A percentile compares a stretch with the other conserved stretches of the same genome.
Conservation (phyloP, 805 yeast species). For the Hanseniaspora clermontiae region DNA sequence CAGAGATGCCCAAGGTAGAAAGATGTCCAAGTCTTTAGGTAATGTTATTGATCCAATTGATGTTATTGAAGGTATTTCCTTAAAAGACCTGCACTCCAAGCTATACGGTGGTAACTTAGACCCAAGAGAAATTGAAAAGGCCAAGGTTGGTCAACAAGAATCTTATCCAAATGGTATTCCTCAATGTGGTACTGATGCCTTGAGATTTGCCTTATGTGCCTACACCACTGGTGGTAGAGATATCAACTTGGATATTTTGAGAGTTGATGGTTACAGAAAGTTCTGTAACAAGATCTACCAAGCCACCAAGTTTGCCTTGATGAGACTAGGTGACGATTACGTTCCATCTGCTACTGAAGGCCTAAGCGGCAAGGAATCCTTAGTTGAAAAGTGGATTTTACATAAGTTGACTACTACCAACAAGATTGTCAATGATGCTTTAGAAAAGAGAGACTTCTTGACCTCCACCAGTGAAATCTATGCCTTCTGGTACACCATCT, state of each 20-base stretch:
- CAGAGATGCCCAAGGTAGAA: slow-evolving; percentile 98
- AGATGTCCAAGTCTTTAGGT: slow-evolving; percentile 96
- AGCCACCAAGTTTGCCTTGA: slow-evolving; percentile 91
- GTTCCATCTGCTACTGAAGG: slow-evolving; percentile 57
- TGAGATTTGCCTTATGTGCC: slow-evolving; percentile 95
- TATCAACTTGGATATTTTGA: slow-evolving; percentile 84
- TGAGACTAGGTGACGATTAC: slow-evolving; percentile 84
- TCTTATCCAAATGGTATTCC: slow-evolving; percentile 96
- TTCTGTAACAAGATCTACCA: slow-evolving; percentile 99
- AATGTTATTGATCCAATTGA: slow-evolving; percentile 93
- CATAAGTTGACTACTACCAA: slow-evolving; percentile 68
- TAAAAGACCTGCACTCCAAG: slow-evolving; percentile 68
- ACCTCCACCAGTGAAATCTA: slow-evolving; percentile 78
- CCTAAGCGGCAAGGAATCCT: slow-evolving; percentile 65
- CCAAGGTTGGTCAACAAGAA: slow-evolving; percentile 72
- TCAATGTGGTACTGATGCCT: slow-evolving; percentile 98
- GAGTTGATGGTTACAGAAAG: slow-evolving; percentile 98
- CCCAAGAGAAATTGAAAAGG: slow-evolving; percentile 74
- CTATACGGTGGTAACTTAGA: slow-evolving; percentile 74
- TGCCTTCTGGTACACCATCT: slow-evolving; percentile 88
- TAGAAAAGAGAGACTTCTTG: slow-evolving; percentile 80
- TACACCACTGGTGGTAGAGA: slow-evolving; percentile 98
- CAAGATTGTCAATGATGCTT: slow-evolving; percentile 45
- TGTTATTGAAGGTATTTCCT: slow-evolving; percentile 76
- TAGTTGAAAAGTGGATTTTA: slow-evolving; percentile 94